Conservation (phyloP, 169 alveolate species). For the Besnoitia besnoiti region DNA sequence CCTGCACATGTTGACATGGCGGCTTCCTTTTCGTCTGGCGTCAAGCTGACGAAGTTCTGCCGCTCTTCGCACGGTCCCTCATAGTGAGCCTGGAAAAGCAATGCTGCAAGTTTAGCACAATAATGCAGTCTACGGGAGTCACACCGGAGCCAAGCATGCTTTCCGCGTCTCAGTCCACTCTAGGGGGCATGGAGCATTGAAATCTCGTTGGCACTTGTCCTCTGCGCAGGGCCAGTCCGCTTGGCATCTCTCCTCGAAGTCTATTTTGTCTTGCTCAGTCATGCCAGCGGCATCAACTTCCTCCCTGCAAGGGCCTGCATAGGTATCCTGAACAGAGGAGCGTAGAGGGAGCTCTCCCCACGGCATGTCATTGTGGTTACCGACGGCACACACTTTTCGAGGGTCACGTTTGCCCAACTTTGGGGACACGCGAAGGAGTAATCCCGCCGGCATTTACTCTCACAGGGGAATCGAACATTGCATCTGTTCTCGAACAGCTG, state of each 20-base stretch:
- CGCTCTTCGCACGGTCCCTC: slow-evolving; percentile 35
- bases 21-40: slow-evolving; percentile 11
- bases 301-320: slow-evolving; percentile 39
- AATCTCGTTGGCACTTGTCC: slow-evolving; percentile 6
- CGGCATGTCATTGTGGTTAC: background rate
- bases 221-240: slow-evolving; percentile 30
- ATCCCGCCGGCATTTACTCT: background rate
- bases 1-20: slow-evolving; percentile 17
- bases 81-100: background rate
- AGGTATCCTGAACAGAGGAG: background rate
- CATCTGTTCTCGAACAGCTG: slow-evolving; percentile 20
- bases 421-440: slow-evolving; percentile 5
- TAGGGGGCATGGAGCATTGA: slow-evolving; percentile 21
- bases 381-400: slow-evolving; percentile 8
- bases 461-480: slow-evolving; percentile 25
- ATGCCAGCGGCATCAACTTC: slow-evolving; percentile 1
- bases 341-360: background rate
- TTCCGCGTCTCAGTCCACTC: slow-evolving; percentile 14
- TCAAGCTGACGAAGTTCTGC: slow-evolving; percentile 12
- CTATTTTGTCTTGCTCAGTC: background rate
- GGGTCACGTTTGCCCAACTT: background rate
- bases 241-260: background rate
- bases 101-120: background rate
- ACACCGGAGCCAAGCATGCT: slow-evolving; percentile 32
- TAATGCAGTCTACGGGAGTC: background rate